Evolutionary conservation across 2,329 filamentous ascomycete genomes (phyloP), one percentile per base, ranked within the genome.

Genomic region (Aspergillus sp.): DNA sequence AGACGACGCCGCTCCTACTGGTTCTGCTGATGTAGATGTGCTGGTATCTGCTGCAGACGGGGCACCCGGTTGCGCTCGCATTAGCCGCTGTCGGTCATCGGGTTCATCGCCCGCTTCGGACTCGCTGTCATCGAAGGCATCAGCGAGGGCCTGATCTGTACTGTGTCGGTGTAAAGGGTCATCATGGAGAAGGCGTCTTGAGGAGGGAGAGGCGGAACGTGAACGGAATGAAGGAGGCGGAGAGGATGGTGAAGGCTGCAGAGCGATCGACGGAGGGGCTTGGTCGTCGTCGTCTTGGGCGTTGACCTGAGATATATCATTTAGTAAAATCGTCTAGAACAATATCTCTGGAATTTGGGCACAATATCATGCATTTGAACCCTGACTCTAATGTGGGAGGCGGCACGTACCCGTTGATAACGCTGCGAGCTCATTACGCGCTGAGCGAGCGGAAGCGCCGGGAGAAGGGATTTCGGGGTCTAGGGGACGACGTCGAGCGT

Each of bases 121-220:
- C 60, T 89, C 90, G 61, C 88, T 89, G 64, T 89, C 90, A 69
- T 89, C 86, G 71, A 99, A 99, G 1, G 95, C 92, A 72, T 98
- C 93, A 66, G 90, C 91, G 14, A 99, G 84, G n/a, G 90, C 88
- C 61, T 89, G 83, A 68, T 96, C 87, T 60, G 91, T 89, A 58
- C 84, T 80, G 64, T 76, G 78, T 55, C 74, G 70, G 56, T 79
- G 74, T 33, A 53, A 51, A 40, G 80, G 79, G 64, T 84, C 80
- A 58, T 81, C 74, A 52, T 19, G 79, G 74, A 80, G 81, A 77
- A 77, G 77, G 55, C 80, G 81, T 60, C 79, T 77, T 46, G 81
- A 79, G 19, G 79, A 74, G 33, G 82, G 84, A 37, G 90, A 93
- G 2, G 91, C 91, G 33, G 89, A 82, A 71, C 90, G 86, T 47